Percentiles rank a stretch among this genome's conserved stretches.
Conservation (phyloP, 1,284 basidiomycete species). For the Fomitopsis pinicola region DNA sequence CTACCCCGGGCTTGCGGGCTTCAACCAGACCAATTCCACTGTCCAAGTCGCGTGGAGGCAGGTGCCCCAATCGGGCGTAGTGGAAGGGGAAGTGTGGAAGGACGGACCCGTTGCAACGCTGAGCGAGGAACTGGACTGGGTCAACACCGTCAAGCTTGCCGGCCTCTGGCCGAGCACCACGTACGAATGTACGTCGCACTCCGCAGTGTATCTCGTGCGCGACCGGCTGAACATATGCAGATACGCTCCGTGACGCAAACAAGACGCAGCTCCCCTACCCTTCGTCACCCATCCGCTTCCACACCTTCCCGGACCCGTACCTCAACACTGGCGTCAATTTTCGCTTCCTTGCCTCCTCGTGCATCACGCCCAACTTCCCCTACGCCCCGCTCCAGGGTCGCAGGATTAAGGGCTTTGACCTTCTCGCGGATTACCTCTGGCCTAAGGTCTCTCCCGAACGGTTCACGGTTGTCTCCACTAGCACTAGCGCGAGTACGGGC, state of each 20-base stretch:
- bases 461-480: background rate
- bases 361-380: conserved; percentile 62
- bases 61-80: conserved; percentile 12
- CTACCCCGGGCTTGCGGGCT: conserved; percentile 36
- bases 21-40: conserved; percentile 27
- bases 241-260: conserved; percentile 45
- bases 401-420: conserved; percentile 64
- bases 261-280: conserved; percentile 47
- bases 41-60: conserved; percentile 48
- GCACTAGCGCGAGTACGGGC: background rate
- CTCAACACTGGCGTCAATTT: conserved; percentile 51
- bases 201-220: conserved; percentile 1
- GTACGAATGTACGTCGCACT: conserved; percentile 61
- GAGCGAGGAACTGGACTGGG: conserved; percentile 57
- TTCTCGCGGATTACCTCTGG: conserved; percentile 53
- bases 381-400: conserved; percentile 50
- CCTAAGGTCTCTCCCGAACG: conserved; percentile 17
- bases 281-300: conserved; percentile 49
- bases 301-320: conserved; percentile 65
- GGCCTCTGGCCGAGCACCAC: conserved; percentile 67
- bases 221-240: conserved; percentile 29
- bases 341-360: conserved; percentile 64
- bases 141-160: conserved; percentile 48
- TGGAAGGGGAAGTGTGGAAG: conserved; percentile 37
- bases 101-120: conserved; percentile 49